phyloP scores from a whole-genome alignment of 371 early-diverging fungal genomes.

The Apophysomyces variabilis region DNA sequence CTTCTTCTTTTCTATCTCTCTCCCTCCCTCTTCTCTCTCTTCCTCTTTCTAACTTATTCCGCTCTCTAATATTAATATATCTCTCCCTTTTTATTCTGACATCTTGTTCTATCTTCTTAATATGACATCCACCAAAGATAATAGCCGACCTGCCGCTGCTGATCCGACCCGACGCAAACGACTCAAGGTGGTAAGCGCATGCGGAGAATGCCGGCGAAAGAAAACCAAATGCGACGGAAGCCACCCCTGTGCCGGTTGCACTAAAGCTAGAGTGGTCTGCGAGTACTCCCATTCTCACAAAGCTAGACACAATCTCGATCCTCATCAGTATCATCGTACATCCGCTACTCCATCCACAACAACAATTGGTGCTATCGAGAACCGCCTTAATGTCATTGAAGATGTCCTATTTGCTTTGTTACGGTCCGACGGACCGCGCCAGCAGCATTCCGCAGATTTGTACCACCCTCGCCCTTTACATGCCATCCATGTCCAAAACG shows the following conservation, averaged over 20 bases:
- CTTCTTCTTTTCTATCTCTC: constrained; percentile 7
- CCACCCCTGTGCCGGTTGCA: constrained; percentile 7
- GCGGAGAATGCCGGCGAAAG: constrained; percentile 19
- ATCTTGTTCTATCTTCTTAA: not conserved
- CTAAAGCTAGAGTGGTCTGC: constrained; percentile 8
- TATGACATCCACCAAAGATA: constrained; percentile 3
- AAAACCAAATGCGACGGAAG: constrained; percentile 25
- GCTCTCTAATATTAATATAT: not conserved
- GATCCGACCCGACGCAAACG: constrained; percentile 15
- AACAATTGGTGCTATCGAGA: constrained; percentile 45
- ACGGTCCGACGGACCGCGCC: constrained; percentile 16
- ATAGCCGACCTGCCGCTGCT: constrained; percentile 9
- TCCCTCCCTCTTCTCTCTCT: constrained; percentile 3
- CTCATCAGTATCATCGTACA: constrained; percentile 4
- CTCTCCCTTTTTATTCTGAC: not conserved
- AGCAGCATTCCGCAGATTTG: constrained; percentile 16
- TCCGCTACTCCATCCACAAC: constrained; percentile 3
- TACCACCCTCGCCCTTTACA: constrained; percentile 26
- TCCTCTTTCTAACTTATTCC: not conserved
- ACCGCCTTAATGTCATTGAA: constrained; percentile 45
- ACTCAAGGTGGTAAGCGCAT: constrained; percentile 19
- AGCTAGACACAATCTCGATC: not conserved
- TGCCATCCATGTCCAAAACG: constrained; percentile 26
- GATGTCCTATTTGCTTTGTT: constrained; percentile 39
- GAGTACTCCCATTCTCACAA: constrained; percentile 16